These are phyloP conservation scores for Poa annua DNA, from an alignment of 176 grass and related monocot genomes.

Conservation along the genomic window DNA sequence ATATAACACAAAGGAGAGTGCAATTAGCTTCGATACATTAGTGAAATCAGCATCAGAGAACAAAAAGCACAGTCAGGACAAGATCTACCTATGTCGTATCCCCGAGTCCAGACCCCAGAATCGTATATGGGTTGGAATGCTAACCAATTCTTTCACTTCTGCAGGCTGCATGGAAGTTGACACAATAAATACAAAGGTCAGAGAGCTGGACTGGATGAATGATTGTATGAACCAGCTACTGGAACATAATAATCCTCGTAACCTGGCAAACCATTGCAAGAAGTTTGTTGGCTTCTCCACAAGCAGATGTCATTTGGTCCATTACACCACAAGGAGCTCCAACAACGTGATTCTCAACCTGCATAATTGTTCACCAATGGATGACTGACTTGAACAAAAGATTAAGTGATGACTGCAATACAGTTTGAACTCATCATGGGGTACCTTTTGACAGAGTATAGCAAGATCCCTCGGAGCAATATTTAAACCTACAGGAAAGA, in stretches of 20 bases:
- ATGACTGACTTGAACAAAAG: slow-evolving; percentile 29
- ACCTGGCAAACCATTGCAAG: slow-evolving; percentile 99
- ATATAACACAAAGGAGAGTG: slow-evolving; percentile 32
- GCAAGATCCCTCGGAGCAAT: slow-evolving; percentile 91
- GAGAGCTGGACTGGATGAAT: slow-evolving; percentile 23
- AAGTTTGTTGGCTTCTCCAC: slow-evolving; percentile 95
- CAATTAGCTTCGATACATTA: slow-evolving; percentile 36
- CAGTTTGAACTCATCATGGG: slow-evolving; percentile 26
- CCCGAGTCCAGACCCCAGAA: slow-evolving; percentile 99
- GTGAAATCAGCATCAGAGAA: slow-evolving; percentile 12
- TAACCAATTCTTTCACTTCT: slow-evolving; percentile 94
- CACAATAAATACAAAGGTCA: slow-evolving; percentile 37
- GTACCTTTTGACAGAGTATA: slow-evolving; percentile 94
- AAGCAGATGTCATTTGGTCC: slow-evolving; percentile 99
- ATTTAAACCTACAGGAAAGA: slow-evolving; percentile 71
- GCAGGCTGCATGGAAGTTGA: slow-evolving; percentile 71
- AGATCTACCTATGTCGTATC: slow-evolving; percentile 86
- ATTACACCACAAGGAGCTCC: slow-evolving; percentile 97
- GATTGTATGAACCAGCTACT: slow-evolving; percentile 21
- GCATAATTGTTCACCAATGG: slow-evolving; percentile 21
- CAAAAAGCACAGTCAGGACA: slow-evolving; percentile 29
- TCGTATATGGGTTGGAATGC: slow-evolving; percentile 85
- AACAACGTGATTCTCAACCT: slow-evolving; percentile 94
- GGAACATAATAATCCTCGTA: slow-evolving; percentile 34
- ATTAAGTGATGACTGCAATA: slow-evolving; percentile 24